phyloP scores from a whole-genome alignment of 2,329 filamentous ascomycete genomes.

The Colletotrichum plurivorum region DNA sequence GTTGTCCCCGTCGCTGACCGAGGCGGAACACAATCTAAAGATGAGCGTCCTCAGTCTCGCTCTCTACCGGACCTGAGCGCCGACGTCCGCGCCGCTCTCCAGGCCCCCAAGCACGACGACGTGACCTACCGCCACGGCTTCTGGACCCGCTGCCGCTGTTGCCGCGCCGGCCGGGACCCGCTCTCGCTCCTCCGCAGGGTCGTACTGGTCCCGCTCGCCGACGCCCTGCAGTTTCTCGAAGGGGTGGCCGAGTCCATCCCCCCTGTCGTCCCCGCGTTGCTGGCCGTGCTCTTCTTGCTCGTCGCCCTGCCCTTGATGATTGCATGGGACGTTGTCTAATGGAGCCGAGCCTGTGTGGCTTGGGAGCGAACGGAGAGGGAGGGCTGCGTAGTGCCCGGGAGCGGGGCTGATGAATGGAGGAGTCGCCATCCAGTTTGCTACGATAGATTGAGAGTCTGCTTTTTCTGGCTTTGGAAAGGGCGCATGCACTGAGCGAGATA shows the following conservation, averaged over 20 bases:
- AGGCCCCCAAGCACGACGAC: conserved; percentile 33
- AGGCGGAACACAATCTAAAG: not conserved
- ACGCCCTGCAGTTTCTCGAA: conserved; percentile 22
- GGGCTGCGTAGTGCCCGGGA: not conserved
- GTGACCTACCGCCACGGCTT: conserved; percentile 29
- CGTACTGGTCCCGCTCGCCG: conserved; percentile 24
- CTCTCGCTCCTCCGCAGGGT: conserved; percentile 29
- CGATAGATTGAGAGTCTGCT: not conserved
- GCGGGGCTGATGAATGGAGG: not conserved
- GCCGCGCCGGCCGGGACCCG: conserved; percentile 22
- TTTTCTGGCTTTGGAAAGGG: not conserved
- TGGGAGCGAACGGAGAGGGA: too few relatives aligned
- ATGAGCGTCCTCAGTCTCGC: conserved; percentile 12
- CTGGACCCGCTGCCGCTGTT: conserved; percentile 38
- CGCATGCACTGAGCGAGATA: conserved; percentile 19
- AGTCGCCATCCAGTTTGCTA: not conserved
- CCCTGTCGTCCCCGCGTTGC: conserved; percentile 30
- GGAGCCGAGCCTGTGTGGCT: too few relatives aligned
- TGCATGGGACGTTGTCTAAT: conserved; percentile 23
- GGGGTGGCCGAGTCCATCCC: conserved; percentile 27
- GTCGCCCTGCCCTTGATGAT: conserved; percentile 31
- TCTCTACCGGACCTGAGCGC: conserved; percentile 38
- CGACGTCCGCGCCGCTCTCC: conserved; percentile 34
- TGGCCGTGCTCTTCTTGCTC: conserved; percentile 29
- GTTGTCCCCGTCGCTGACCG: conserved; percentile 1